Percentiles rank a stretch among this genome's conserved stretches.
Conservation (phyloP, 2,329 filamentous ascomycete genomes). For the Onygenales sp. region DNA sequence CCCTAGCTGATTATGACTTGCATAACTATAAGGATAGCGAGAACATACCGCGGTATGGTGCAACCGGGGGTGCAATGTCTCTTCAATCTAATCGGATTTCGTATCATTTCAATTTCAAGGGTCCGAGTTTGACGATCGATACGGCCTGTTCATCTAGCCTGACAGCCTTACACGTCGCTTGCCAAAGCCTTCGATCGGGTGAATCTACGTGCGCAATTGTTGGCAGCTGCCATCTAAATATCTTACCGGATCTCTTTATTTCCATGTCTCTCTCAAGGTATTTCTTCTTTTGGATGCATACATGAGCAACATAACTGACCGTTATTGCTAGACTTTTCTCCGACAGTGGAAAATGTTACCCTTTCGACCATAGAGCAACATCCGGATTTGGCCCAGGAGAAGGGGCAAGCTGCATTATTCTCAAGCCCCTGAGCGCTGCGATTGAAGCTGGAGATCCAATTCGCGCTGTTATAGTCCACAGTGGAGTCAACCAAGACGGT, state of each 20-base stretch:
- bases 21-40: slow-evolving; percentile 16
- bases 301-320: background rate
- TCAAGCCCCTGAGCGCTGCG: slow-evolving; percentile 26
- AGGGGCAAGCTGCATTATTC: slow-evolving; percentile 22
- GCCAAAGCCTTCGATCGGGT: slow-evolving; percentile 17
- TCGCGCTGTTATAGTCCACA: slow-evolving; percentile 25
- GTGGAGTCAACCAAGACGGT: slow-evolving; percentile 23
- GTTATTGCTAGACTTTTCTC: slow-evolving; percentile 14
- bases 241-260: slow-evolving; percentile 19
- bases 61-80: slow-evolving; percentile 17
- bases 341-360: slow-evolving; percentile 18
- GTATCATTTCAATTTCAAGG: slow-evolving; percentile 20
- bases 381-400: slow-evolving; percentile 26
- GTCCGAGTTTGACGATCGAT: slow-evolving; percentile 19
- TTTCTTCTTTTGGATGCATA: background rate
- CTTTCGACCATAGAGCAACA: slow-evolving; percentile 19
- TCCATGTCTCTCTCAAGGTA: slow-evolving; percentile 19
- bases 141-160: slow-evolving; percentile 21
- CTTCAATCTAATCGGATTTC: slow-evolving; percentile 20
- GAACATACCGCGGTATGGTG: slow-evolving; percentile 12
- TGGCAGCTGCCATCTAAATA: slow-evolving; percentile 17
- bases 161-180: slow-evolving; percentile 19
- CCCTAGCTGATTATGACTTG: slow-evolving; percentile 17
- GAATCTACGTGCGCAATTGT: slow-evolving; percentile 18
- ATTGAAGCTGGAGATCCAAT: slow-evolving; percentile 26